Conservation (phyloP, 352 stramenopile genomes). For the Globisporangium emineosum region DNA sequence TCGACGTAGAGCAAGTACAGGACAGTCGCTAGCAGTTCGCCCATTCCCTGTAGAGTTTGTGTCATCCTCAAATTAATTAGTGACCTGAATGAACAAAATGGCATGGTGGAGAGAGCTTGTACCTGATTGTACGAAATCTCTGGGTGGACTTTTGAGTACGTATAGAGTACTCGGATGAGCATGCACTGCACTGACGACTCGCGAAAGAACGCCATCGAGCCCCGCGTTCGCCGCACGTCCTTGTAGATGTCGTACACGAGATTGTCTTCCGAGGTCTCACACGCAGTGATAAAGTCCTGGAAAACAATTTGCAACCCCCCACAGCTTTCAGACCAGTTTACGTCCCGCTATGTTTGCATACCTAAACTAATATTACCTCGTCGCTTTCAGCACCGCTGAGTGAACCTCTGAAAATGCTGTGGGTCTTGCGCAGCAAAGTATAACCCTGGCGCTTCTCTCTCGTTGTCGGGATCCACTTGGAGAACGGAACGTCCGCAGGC, state of each 20-base stretch:
- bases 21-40: constrained; percentile 67
- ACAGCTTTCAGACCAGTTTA: background rate
- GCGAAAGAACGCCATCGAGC: constrained; percentile 62
- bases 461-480: constrained; percentile 34
- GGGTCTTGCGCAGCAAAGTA: constrained; percentile 24
- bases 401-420: constrained; percentile 33
- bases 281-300: constrained; percentile 46
- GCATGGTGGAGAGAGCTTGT: background rate
- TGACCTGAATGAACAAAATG: too few relatives aligned
- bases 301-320: background rate
- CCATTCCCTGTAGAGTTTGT: constrained; percentile 44
- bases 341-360: background rate
- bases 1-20: constrained; percentile 72
- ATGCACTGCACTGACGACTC: constrained; percentile 40
- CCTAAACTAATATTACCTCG: constrained; percentile 9
- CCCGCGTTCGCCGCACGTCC: constrained; percentile 61
- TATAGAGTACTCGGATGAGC: constrained; percentile 66
- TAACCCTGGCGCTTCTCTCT: constrained; percentile 46
- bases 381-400: constrained; percentile 27
- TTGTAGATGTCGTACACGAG: constrained; percentile 72
- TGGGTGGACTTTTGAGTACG: constrained; percentile 60
- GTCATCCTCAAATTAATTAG: too few relatives aligned
- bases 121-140: constrained; percentile 77
- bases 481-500: constrained; percentile 41
- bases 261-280: constrained; percentile 47